Percentiles rank a stretch among this genome's conserved stretches.
Evolutionary conservation across 169 alveolate genomes (phyloP).

Genomic region (Plasmodium berghei): DNA sequence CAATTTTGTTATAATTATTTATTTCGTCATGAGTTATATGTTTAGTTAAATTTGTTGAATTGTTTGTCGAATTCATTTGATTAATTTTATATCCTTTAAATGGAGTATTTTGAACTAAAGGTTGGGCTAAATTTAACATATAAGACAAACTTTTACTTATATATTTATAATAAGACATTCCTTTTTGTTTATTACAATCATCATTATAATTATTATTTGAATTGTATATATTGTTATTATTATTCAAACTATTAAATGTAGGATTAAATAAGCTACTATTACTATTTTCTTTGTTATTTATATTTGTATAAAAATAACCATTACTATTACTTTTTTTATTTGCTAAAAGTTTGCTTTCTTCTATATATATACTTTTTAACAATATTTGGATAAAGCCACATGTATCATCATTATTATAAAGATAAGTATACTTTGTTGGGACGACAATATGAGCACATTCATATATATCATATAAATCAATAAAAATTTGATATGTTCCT

Average conservation of each 20-base stretch:
- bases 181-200: conserved; percentile 42
- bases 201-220: conserved; percentile 7
- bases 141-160: conserved; percentile 60
- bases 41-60: conserved; percentile 9
- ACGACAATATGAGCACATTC: conserved; percentile 85
- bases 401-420: conserved; percentile 69
- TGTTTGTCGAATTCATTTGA: neutral
- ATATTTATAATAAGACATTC: conserved; percentile 63
- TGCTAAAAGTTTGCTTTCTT: conserved; percentile 14
- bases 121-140: conserved; percentile 66
- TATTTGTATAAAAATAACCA: neutral
- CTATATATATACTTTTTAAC: conserved; percentile 58
- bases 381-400: conserved; percentile 74
- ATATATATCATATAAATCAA: conserved; percentile 80
- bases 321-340: conserved; percentile 20
- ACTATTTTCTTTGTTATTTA: neutral
- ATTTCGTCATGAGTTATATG: neutral
- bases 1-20: conserved; percentile 1
- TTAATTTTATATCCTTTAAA: conserved; percentile 27
- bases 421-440: conserved; percentile 74
- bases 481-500: conserved; percentile 83
- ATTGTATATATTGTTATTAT: conserved; percentile 3
- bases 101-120: conserved; percentile 31
- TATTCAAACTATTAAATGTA: neutral
- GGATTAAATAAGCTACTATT: neutral